phyloP scores from a whole-genome alignment of 805 yeast species.

The Ogataea philodendri region DNA sequence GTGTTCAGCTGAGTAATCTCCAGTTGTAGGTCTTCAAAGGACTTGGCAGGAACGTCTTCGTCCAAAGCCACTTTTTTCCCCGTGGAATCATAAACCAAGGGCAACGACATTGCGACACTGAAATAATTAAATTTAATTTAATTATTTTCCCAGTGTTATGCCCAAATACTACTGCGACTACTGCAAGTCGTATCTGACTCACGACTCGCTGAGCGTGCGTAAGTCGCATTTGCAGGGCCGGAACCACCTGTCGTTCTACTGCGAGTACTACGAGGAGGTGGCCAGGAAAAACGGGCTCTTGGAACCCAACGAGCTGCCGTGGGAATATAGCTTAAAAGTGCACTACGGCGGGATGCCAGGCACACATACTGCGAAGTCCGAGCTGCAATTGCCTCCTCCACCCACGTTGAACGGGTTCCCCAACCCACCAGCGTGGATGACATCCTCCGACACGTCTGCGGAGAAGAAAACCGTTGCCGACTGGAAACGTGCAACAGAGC shows the following conservation, averaged over 20 bases:
- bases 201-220: constrained; percentile 83
- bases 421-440: constrained; percentile 37
- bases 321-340: constrained; percentile 37
- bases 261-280: constrained; percentile 66
- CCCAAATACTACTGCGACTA: constrained; percentile 80
- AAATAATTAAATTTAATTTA: constrained; percentile 1
- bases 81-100: constrained; percentile 32
- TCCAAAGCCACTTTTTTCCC: constrained; percentile 29
- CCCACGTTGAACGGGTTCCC: constrained; percentile 35
- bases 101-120: constrained; percentile 19
- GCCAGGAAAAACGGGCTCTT: constrained; percentile 22
- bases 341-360: constrained; percentile 40
- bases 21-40: constrained; percentile 25
- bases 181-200: constrained; percentile 79
- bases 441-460: constrained; percentile 22
- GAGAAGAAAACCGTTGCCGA: constrained; percentile 20
- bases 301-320: constrained; percentile 30
- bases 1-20: constrained; percentile 37
- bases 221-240: constrained; percentile 76
- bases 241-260: constrained; percentile 68
- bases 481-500: constrained; percentile 3
- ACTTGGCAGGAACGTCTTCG: constrained; percentile 21
- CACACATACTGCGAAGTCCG: constrained; percentile 17
- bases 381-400: constrained; percentile 32
- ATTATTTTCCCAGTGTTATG: constrained; percentile 37